These are phyloP conservation scores for Sporothrix humicola DNA, from an alignment of 2,329 filamentous ascomycete genomes.

Conservation along the genomic window DNA sequence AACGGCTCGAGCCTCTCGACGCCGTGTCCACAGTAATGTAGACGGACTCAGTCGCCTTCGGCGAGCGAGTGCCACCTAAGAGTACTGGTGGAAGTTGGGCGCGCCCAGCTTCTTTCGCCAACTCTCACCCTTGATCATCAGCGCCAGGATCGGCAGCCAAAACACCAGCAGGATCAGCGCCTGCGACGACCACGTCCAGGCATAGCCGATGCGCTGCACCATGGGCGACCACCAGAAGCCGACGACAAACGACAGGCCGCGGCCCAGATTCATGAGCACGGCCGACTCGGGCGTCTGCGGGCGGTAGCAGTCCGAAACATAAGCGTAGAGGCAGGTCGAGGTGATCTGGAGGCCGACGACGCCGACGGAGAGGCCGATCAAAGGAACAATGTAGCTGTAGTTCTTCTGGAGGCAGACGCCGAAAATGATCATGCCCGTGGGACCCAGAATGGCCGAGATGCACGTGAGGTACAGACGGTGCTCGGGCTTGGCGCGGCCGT, in stretches of 20 bases:
- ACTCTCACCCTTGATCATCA: constrained; percentile 33
- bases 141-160: constrained; percentile 34
- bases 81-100: constrained; percentile 35
- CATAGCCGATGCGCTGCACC: constrained; percentile 33
- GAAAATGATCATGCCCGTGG: constrained; percentile 35
- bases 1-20: background rate
- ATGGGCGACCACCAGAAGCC: constrained; percentile 36
- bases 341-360: constrained; percentile 37
- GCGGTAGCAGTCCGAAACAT: constrained; percentile 36
- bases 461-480: constrained; percentile 35
- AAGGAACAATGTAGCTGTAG: constrained; percentile 27
- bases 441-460: constrained; percentile 33
- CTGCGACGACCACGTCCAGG: constrained; percentile 35
- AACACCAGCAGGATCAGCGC: constrained; percentile 34
- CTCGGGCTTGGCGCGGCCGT: constrained; percentile 33
- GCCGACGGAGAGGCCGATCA: constrained; percentile 32
- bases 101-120: constrained; percentile 33
- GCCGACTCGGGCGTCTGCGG: constrained; percentile 38
- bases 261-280: constrained; percentile 35
- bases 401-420: constrained; percentile 34
- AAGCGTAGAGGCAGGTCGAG: constrained; percentile 36
- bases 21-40: too few species aligned
- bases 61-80: background rate
- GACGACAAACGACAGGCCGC: constrained; percentile 35
- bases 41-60: background rate